Percentiles rank a stretch among this genome's conserved stretches.
These are phyloP conservation scores for Magnusiomyces sp. DNA, from an alignment of 1,139 yeast genomes.

Conservation along the genomic window DNA sequence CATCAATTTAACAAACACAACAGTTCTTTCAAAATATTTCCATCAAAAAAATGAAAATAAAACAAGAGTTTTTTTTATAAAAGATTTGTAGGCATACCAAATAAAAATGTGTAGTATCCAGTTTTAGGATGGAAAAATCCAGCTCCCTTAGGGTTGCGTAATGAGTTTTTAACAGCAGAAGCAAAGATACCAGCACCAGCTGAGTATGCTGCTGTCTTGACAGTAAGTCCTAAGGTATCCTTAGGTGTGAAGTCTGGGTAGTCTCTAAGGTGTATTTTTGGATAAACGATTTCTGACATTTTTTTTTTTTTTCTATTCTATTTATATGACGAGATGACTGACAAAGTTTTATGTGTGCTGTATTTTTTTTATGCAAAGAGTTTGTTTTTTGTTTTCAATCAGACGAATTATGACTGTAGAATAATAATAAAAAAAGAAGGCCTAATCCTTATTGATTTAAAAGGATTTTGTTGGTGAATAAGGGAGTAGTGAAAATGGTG, in stretches of 20 bases:
- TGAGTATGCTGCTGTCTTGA: slow-evolving; percentile 36
- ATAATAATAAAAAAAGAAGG: too few relatives aligned
- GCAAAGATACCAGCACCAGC: slow-evolving; percentile 35
- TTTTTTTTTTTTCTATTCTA: too few relatives aligned
- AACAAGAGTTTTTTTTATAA: neutral
- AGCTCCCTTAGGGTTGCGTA: slow-evolving; percentile 22
- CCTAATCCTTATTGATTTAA: too few relatives aligned
- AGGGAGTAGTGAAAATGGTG: too few relatives aligned
- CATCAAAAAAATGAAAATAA: neutral
- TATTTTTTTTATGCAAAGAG: too few relatives aligned
- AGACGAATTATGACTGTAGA: too few relatives aligned
- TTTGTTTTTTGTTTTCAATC: too few relatives aligned
- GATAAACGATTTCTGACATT: slow-evolving; percentile 2
- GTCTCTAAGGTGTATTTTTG: slow-evolving; percentile 12
- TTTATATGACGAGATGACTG: too few relatives aligned
- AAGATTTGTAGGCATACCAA: slow-evolving; percentile 11
- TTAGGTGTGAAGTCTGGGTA: slow-evolving; percentile 28
- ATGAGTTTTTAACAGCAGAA: slow-evolving; percentile 35
- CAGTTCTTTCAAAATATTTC: too few relatives aligned
- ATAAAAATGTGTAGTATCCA: slow-evolving; percentile 17
- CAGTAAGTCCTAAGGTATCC: slow-evolving; percentile 38
- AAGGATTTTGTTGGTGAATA: too few relatives aligned
- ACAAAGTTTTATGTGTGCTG: too few relatives aligned
- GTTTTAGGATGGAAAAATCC: slow-evolving; percentile 17
- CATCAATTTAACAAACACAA: neutral